Evolutionary conservation across 768 basidiomycete genomes (phyloP).

Genomic region (Hortiboletus flavorubellus): DNA sequence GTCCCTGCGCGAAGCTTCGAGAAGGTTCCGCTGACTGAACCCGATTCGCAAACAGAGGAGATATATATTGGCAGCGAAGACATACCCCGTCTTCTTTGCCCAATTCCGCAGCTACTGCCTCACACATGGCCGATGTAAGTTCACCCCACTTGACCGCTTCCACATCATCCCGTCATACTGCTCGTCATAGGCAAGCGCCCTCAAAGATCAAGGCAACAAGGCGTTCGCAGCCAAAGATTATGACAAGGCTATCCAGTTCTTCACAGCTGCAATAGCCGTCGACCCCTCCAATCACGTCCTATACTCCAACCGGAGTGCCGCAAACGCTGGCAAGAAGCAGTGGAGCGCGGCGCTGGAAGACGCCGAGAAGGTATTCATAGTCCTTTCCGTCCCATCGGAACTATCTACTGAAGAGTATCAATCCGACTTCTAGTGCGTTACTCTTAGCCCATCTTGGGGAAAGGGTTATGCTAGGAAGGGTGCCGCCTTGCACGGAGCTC

Average conservation of each 20-base stretch:
- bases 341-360: constrained; percentile 77
- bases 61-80: constrained; percentile 19
- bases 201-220: constrained; percentile 95
- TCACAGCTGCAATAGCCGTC: constrained; percentile 76
- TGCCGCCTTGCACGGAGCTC: constrained; percentile 84
- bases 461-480: constrained; percentile 93
- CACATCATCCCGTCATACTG: constrained; percentile 18
- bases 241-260: constrained; percentile 80
- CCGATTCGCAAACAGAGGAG: constrained; percentile 2
- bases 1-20: constrained; percentile 26
- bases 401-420: constrained; percentile 1
- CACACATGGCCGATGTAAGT: constrained; percentile 37
- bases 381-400: not conserved
- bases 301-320: constrained; percentile 91
- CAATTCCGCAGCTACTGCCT: not conserved
- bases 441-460: constrained; percentile 75
- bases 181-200: constrained; percentile 43
- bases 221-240: constrained; percentile 93
- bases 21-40: constrained; percentile 24
- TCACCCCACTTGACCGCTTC: not conserved
- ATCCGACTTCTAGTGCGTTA: constrained; percentile 56
- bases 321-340: constrained; percentile 79
- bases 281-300: constrained; percentile 86
- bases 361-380: constrained; percentile 71
- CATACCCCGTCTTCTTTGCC: not conserved